Evolutionary conservation across 2,329 filamentous ascomycete genomes (phyloP), one percentile per base, ranked within the genome.

Genomic region (Fusarium setosum): DNA sequence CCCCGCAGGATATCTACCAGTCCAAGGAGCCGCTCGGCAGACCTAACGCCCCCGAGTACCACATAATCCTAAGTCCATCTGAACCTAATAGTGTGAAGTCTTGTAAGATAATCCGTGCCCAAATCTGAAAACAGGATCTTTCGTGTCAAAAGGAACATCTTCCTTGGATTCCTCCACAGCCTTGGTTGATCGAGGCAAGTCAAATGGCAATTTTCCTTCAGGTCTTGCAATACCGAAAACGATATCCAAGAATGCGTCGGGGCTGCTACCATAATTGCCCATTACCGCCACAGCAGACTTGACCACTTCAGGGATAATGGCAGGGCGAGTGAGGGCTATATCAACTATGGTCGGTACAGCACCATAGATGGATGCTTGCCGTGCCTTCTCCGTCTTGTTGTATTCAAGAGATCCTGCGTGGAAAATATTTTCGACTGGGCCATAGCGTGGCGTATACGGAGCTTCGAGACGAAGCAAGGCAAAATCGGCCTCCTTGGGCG

Each of bases 241-340:
- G 1, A 83, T 73, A 56, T 82, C 81, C 13, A 84, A 55, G 55
- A 82, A 81, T 0, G 80, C 80, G 1, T 79, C 75, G 0, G 69
- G 63, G 10, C 75, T 72, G 23, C 75, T 76, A 0, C 80, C 80
- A 57, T 74, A 82, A 58, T 75, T 81, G 4, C 69, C 80, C 15
- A 81, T 51, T 1, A 82, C 50, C 1, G 79, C 80, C 1, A 73
- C 66, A 2, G 78, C 79, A 5, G 74, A 48, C 24, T 80, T 77
- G 0, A 73, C 74, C 9, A 83, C 67, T 56, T 82, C 80, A 3
- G 80, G 79, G 4, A 83, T 73, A 1, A 76, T 78, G 2, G 79
- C 79, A 0, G 80, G 79, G 0, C 80, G 76, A 35, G 80, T 76
- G 4, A 82, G 73, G 32, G 76, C 77, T 24, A 82, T 74, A 50